Evolutionary conservation across 164 flowering plant species (phyloP).

Genomic region (Vitis labrusca): DNA sequence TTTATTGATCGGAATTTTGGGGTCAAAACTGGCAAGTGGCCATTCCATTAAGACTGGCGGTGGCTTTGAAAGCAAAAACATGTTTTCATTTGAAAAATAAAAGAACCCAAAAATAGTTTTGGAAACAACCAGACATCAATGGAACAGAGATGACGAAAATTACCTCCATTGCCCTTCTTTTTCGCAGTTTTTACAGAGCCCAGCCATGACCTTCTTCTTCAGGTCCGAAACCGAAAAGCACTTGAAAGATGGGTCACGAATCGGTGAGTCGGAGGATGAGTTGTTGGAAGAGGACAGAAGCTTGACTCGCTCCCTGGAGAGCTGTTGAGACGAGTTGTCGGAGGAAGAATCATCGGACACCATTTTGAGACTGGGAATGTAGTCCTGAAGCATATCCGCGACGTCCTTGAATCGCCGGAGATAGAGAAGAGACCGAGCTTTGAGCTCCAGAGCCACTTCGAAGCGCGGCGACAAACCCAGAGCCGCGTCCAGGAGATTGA

Average conservation of each 20-base stretch:
- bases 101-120: neutral
- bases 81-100: neutral
- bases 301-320: constrained; percentile 67
- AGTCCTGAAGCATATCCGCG: constrained; percentile 91
- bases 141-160: constrained; percentile 9
- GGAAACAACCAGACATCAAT: constrained; percentile 1
- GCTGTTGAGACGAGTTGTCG: constrained; percentile 51
- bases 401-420: constrained; percentile 86
- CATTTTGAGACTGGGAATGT: constrained; percentile 83
- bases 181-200: constrained; percentile 59
- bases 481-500: constrained; percentile 76
- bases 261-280: constrained; percentile 32
- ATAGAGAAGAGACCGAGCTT: constrained; percentile 75
- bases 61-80: too few species aligned
- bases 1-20: too few species aligned
- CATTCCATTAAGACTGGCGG: too few species aligned
- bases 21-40: too few species aligned
- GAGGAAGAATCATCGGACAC: constrained; percentile 51
- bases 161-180: constrained; percentile 98
- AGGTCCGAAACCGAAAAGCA: constrained; percentile 93
- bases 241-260: constrained; percentile 48
- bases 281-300: constrained; percentile 44
- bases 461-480: constrained; percentile 66
- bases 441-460: constrained; percentile 82
- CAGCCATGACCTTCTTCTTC: constrained; percentile 86